Evolutionary conservation across 2,329 filamentous ascomycete genomes (phyloP), one percentile per base, ranked within the genome.

Genomic region (Aspergillus arachidicola): DNA sequence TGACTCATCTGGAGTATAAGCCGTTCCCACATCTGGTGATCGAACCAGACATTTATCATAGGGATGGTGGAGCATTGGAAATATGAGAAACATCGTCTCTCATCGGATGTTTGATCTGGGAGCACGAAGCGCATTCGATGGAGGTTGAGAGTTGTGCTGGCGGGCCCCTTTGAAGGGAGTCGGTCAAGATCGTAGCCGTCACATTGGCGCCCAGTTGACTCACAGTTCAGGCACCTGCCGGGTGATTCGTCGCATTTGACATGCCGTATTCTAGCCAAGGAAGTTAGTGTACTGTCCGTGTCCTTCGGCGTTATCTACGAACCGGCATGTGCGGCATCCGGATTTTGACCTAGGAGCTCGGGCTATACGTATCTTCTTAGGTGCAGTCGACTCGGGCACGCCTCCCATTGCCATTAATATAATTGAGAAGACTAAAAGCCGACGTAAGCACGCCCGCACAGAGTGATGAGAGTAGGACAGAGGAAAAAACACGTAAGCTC

Each of bases 201-300:
- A 61, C 78, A 80, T 51, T 72, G 71, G 5, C 77, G 73, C 10
- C 76, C 76, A 2, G 78, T 78, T 6, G 67, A 74, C 6, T 66
- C 63, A 62, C 78, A 80, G 23, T 74, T 74, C 26, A 70, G 63
- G 62, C 78, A 80, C 26, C 66, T 68, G 10, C 75, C 76, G 9
- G 70, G 71, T 3, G 64, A 63, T 64, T 79, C 76, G 56, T 79
- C 77, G 57, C 67, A 70, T 45, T 69, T 70, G 28, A 68, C 45
- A 36, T 65, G 63, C 11, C 46, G 34, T 36, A 36, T 36, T 36
- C 34, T 36, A 36, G 14, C 34, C 12, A 36, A 3, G 14, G 14
- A 16, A 16, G 6, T 36, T 36, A 36, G 34, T 7, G 34, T 6
- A 36, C 34, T 2, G 14, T 36, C 5, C 14, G 6, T 0, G 14